Percentiles rank a stretch among this genome's conserved stretches.
These are phyloP conservation scores for Chytridium lagenaria DNA, from an alignment of 371 early-diverging fungal genomes.

Conservation along the genomic window DNA sequence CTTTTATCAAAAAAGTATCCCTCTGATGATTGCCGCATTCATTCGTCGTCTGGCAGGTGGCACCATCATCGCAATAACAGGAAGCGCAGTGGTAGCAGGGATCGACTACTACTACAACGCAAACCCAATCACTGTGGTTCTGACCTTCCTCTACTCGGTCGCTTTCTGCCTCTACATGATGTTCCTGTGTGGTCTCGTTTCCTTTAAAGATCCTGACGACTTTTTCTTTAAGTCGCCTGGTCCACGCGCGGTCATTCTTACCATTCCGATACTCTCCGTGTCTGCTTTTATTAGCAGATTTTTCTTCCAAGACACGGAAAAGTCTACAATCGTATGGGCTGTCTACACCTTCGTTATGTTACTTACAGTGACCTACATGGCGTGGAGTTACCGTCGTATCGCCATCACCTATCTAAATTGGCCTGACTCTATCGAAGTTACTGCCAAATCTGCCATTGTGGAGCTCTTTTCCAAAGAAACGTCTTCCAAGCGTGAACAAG, in stretches of 20 bases:
- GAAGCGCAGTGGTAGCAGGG: slow-evolving; percentile 24
- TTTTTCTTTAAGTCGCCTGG: slow-evolving; percentile 40
- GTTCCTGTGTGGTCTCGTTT: slow-evolving; percentile 34
- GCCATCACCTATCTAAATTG: slow-evolving; percentile 37
- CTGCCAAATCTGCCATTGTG: slow-evolving; percentile 33
- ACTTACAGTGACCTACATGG: slow-evolving; percentile 32
- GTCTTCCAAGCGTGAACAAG: slow-evolving; percentile 16
- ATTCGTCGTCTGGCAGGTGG: slow-evolving; percentile 35
- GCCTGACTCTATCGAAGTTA: slow-evolving; percentile 36
- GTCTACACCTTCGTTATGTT: slow-evolving; percentile 29
- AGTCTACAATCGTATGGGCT: slow-evolving; percentile 27
- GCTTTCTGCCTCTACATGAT: slow-evolving; percentile 43
- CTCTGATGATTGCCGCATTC: slow-evolving; percentile 43
- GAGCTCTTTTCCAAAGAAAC: slow-evolving; percentile 22
- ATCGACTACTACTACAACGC: slow-evolving; percentile 16
- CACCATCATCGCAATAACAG: slow-evolving; percentile 22
- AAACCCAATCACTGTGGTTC: slow-evolving; percentile 6
- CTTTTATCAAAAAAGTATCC: slow-evolving; percentile 42
- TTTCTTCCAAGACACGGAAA: slow-evolving; percentile 17
- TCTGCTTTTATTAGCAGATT: slow-evolving; percentile 38
- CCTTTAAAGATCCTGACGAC: slow-evolving; percentile 42
- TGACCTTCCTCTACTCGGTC: slow-evolving; percentile 22
- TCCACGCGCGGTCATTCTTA: slow-evolving; percentile 29
- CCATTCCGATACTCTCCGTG: slow-evolving; percentile 33
- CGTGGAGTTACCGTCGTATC: slow-evolving; percentile 31